Percentiles rank a stretch among this genome's conserved stretches.
These are phyloP conservation scores for Taphrina communis DNA, from an alignment of 1,139 yeast genomes.

Conservation along the genomic window DNA sequence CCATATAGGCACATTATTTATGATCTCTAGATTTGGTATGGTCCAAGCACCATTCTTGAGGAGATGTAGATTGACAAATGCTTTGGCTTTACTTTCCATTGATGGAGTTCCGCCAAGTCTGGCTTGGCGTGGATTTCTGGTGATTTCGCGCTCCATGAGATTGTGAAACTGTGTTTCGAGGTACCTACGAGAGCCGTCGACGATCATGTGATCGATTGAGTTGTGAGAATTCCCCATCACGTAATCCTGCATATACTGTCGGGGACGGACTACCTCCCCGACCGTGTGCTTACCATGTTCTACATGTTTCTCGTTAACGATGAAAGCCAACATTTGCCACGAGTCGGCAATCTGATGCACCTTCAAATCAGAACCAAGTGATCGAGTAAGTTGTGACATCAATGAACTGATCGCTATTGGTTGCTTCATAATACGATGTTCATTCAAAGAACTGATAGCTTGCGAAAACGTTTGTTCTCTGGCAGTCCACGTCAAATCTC, in stretches of 20 bases:
- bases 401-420: slow-evolving; percentile 30
- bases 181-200: slow-evolving; percentile 63
- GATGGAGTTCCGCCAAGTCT: slow-evolving; percentile 69
- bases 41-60: slow-evolving; percentile 58
- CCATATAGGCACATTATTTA: slow-evolving; percentile 91
- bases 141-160: slow-evolving; percentile 73
- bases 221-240: slow-evolving; percentile 50
- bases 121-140: slow-evolving; percentile 64
- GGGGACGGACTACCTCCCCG: slow-evolving; percentile 53
- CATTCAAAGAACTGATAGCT: slow-evolving; percentile 33
- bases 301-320: slow-evolving; percentile 48
- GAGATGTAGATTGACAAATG: slow-evolving; percentile 61
- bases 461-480: slow-evolving; percentile 31
- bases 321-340: slow-evolving; percentile 51
- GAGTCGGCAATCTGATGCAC: slow-evolving; percentile 53
- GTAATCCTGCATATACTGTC: slow-evolving; percentile 56
- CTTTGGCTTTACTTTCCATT: slow-evolving; percentile 70
- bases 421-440: slow-evolving; percentile 26
- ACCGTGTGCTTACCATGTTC: slow-evolving; percentile 46
- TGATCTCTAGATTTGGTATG: slow-evolving; percentile 58
- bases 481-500: slow-evolving; percentile 24
- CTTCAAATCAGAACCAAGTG: slow-evolving; percentile 24
- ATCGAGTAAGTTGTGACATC: slow-evolving; percentile 24
- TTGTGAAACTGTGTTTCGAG: slow-evolving; percentile 81
- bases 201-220: slow-evolving; percentile 52